These are phyloP conservation scores for Populus pruinosa DNA, from an alignment of 345 rosid genomes.

Conservation along the genomic window DNA sequence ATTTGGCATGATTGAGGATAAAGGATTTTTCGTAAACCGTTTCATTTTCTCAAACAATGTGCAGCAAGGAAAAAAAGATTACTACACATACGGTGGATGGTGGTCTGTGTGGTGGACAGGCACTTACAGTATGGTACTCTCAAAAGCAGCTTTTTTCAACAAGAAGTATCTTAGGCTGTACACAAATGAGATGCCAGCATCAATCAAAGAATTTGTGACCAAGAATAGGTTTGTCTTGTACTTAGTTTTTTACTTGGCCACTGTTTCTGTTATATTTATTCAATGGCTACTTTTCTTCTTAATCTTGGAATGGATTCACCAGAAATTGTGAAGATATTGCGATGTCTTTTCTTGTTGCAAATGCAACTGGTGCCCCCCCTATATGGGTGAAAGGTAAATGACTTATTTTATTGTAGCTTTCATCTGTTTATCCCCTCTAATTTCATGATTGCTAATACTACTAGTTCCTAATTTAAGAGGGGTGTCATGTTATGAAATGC, in stretches of 20 bases:
- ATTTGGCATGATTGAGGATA: not conserved
- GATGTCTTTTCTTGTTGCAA: slow-evolving; percentile 95
- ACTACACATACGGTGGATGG: slow-evolving; percentile 81
- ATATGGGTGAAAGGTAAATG: slow-evolving; percentile 88
- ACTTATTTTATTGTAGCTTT: not conserved
- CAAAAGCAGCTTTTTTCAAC: slow-evolving; percentile 97
- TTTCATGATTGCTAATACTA: not conserved
- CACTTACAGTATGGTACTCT: slow-evolving; percentile 87
- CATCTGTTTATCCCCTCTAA: not conserved
- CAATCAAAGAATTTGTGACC: slow-evolving; percentile 60
- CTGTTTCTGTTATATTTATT: not conserved
- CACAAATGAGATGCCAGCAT: slow-evolving; percentile 81
- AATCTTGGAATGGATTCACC: slow-evolving; percentile 21
- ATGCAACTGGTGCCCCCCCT: slow-evolving; percentile 83
- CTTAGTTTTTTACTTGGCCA: not conserved
- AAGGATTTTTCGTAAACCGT: not conserved
- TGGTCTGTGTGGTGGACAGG: slow-evolving; percentile 99
- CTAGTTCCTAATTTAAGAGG: not conserved
- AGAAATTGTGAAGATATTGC: slow-evolving; percentile 99
- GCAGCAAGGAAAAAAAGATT: slow-evolving; percentile 53
- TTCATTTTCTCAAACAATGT: slow-evolving; percentile 11
- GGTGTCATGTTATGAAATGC: not conserved
- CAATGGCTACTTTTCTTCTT: slow-evolving; percentile 16
- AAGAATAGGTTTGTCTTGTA: slow-evolving; percentile 62
- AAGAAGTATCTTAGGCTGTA: slow-evolving; percentile 78